phyloP scores from a whole-genome alignment of 1,139 yeast genomes.

The Kodamaea alishanica region DNA sequence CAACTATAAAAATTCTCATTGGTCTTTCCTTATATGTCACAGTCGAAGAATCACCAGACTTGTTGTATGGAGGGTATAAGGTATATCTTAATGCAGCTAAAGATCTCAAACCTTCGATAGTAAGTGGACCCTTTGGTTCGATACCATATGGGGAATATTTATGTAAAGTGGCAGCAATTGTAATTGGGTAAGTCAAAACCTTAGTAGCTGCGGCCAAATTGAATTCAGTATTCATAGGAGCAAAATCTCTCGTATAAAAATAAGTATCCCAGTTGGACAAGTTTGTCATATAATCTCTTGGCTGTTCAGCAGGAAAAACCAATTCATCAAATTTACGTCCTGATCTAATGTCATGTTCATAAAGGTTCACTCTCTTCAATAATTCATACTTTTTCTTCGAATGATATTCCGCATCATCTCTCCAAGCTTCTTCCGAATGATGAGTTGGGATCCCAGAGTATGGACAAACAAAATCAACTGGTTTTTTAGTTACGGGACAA shows the following conservation, averaged over 20 bases:
- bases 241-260: slow-evolving; percentile 87
- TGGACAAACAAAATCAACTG: slow-evolving; percentile 86
- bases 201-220: slow-evolving; percentile 94
- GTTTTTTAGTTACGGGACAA: slow-evolving; percentile 85
- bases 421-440: slow-evolving; percentile 88
- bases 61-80: slow-evolving; percentile 67
- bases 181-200: slow-evolving; percentile 87
- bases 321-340: slow-evolving; percentile 95
- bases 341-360: slow-evolving; percentile 90
- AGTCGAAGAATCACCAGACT: slow-evolving; percentile 33
- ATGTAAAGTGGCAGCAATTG: slow-evolving; percentile 81
- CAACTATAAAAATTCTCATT: slow-evolving; percentile 80
- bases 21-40: slow-evolving; percentile 76
- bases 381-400: slow-evolving; percentile 60
- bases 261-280: slow-evolving; percentile 88
- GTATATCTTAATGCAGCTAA: slow-evolving; percentile 89
- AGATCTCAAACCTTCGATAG: slow-evolving; percentile 89
- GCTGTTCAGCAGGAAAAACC: slow-evolving; percentile 83
- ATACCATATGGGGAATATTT: slow-evolving; percentile 80
- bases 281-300: slow-evolving; percentile 72
- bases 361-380: slow-evolving; percentile 81
- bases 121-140: slow-evolving; percentile 81
- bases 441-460: slow-evolving; percentile 95
- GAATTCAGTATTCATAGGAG: slow-evolving; percentile 95
- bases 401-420: slow-evolving; percentile 71